These are phyloP conservation scores for Plasmodium yoelii DNA, from an alignment of 169 alveolate species.

Conservation along the genomic window DNA sequence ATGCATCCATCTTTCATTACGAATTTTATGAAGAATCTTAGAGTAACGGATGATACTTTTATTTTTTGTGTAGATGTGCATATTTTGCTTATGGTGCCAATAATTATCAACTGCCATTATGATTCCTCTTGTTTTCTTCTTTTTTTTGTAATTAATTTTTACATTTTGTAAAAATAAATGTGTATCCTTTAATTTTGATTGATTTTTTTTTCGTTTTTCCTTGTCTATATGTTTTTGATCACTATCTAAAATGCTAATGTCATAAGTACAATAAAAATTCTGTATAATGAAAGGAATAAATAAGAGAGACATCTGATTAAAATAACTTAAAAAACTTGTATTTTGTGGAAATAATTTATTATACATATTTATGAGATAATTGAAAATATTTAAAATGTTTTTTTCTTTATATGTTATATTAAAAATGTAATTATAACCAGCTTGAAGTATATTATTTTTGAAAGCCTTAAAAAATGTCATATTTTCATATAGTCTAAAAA, in stretches of 20 bases:
- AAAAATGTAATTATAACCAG: constrained; percentile 6
- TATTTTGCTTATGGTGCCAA: background rate
- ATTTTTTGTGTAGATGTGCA: background rate
- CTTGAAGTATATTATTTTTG: constrained; percentile 9
- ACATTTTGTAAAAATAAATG: background rate
- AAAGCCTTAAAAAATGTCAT: constrained; percentile 10
- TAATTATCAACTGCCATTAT: background rate
- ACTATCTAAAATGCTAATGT: background rate
- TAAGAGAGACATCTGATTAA: constrained; percentile 6
- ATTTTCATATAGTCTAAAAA: constrained; percentile 11
- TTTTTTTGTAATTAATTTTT: no score
- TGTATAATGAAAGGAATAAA: constrained; percentile 27
- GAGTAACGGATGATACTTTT: no score
- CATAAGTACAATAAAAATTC: constrained; percentile 24
- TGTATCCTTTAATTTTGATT: background rate
- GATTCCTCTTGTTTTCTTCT: constrained; percentile 7
- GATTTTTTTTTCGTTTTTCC: background rate
- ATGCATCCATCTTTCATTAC: background rate
- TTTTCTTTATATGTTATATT: constrained; percentile 44
- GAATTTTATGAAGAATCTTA: background rate
- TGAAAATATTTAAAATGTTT: constrained; percentile 19
- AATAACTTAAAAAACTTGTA: constrained; percentile 9
- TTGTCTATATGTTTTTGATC: background rate
- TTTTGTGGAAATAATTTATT: background rate
- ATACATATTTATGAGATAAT: constrained; percentile 9